phyloP scores from a whole-genome alignment of 2,329 filamentous ascomycete genomes.

The Penicillium sp. region DNA sequence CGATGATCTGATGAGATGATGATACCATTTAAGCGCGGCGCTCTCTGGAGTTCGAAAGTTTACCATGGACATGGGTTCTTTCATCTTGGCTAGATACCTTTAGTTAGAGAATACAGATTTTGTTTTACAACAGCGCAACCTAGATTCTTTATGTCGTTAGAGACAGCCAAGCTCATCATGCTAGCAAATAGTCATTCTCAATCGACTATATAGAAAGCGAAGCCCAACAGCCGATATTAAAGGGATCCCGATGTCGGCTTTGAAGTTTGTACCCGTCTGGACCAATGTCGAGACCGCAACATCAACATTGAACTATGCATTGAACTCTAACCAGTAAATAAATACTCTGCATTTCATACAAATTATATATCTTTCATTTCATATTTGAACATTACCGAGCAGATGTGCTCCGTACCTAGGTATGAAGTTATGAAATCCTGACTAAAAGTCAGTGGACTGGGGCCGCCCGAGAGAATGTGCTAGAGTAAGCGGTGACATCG shows the following conservation, averaged over 20 bases:
- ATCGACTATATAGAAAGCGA: too few relatives aligned
- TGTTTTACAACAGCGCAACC: background rate
- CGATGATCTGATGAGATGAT: slow-evolving; percentile 26
- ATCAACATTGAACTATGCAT: background rate
- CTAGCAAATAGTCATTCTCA: background rate
- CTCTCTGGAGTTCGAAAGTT: slow-evolving; percentile 21
- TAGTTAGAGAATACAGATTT: slow-evolving; percentile 4
- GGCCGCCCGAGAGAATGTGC: slow-evolving; percentile 16
- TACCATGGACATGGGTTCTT: slow-evolving; percentile 9
- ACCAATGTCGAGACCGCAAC: too few relatives aligned
- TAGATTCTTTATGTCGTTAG: background rate
- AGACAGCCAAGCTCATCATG: background rate
- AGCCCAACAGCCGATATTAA: too few relatives aligned
- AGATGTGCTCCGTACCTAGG: too few relatives aligned
- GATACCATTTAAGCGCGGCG: slow-evolving; percentile 32
- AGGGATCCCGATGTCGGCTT: slow-evolving; percentile 5
- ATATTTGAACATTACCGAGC: background rate
- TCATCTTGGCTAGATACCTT: slow-evolving; percentile 9
- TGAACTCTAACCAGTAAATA: background rate
- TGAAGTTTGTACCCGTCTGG: too few relatives aligned
- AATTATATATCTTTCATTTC: background rate
- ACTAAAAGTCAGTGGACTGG: background rate
- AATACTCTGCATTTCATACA: background rate
- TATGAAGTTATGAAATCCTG: background rate
- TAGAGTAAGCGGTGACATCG: slow-evolving; percentile 28